A percentile compares a stretch with the other conserved stretches of the same genome.
Evolutionary conservation across 164 flowering plant species (phyloP).

Genomic region (Cinnamomum micranthum): DNA sequence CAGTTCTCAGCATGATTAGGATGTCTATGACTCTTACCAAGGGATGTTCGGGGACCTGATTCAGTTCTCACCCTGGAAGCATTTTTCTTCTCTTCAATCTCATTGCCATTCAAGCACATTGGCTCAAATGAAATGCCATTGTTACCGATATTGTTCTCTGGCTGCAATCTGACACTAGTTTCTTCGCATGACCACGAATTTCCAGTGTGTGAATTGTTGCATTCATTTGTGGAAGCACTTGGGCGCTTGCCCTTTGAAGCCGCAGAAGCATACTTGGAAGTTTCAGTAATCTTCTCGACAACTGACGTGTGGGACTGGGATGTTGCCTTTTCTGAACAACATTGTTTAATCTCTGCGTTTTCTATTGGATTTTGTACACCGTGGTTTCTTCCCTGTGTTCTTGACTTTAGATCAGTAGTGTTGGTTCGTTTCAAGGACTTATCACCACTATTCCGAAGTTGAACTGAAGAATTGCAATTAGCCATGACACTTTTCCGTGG

Average conservation of each 20-base stretch:
- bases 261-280: conserved; percentile 19
- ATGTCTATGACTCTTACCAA: conserved; percentile 20
- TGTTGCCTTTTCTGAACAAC: conserved; percentile 9
- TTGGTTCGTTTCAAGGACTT: conserved; percentile 25
- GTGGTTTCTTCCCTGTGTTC: conserved; percentile 23
- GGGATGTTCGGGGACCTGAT: conserved; percentile 14
- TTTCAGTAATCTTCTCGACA: conserved; percentile 23
- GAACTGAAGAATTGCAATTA: conserved; percentile 11
- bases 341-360: conserved; percentile 12
- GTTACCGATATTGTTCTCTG: conserved; percentile 9
- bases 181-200: conserved; percentile 22
- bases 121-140: conserved; percentile 18
- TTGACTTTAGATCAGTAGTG: conserved; percentile 15
- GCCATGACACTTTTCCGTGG: background rate
- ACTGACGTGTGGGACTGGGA: conserved; percentile 13
- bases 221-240: conserved; percentile 10
- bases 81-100: conserved; percentile 19
- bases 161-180: conserved; percentile 12
- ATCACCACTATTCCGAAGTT: conserved; percentile 17
- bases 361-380: conserved; percentile 19
- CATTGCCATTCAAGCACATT: background rate
- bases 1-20: conserved; percentile 24
- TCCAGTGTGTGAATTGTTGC: conserved; percentile 15
- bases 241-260: conserved; percentile 15
- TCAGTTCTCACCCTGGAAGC: conserved; percentile 16